phyloP scores from a whole-genome alignment of 805 yeast species.

The Starmerella bacillaris region DNA sequence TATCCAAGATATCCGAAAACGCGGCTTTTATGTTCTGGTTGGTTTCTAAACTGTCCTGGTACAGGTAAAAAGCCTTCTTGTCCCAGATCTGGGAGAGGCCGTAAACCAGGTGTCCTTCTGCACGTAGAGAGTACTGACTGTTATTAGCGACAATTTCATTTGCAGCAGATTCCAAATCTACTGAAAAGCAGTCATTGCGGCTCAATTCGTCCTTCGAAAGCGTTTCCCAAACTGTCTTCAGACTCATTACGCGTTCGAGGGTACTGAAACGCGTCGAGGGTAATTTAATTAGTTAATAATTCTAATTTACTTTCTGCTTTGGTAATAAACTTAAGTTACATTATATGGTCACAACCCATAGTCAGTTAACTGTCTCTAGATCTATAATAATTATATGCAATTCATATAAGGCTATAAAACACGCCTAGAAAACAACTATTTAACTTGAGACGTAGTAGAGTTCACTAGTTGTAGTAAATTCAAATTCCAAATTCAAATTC shows the following conservation, averaged over 20 bases:
- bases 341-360: too few species aligned
- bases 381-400: too few species aligned
- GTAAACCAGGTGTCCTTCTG: constrained; percentile 13
- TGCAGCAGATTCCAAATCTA: constrained; percentile 3
- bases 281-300: background rate
- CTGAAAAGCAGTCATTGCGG: constrained; percentile 3
- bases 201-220: constrained; percentile 1
- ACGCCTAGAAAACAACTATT: too few species aligned
- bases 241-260: too few species aligned
- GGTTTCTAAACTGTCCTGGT: constrained; percentile 7
- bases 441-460: too few species aligned
- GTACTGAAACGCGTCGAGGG: background rate
- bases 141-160: constrained; percentile 1
- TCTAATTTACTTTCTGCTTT: too few species aligned
- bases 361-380: too few species aligned
- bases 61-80: constrained; percentile 6
- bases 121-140: constrained; percentile 9
- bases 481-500: too few species aligned
- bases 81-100: constrained; percentile 13
- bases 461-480: too few species aligned
- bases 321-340: too few species aligned
- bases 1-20: constrained; percentile 7
- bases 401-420: too few species aligned
- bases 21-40: constrained; percentile 9
- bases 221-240: background rate